Conservation (phyloP, 129 eudicot species). For the Tanacetum coccineum region DNA sequence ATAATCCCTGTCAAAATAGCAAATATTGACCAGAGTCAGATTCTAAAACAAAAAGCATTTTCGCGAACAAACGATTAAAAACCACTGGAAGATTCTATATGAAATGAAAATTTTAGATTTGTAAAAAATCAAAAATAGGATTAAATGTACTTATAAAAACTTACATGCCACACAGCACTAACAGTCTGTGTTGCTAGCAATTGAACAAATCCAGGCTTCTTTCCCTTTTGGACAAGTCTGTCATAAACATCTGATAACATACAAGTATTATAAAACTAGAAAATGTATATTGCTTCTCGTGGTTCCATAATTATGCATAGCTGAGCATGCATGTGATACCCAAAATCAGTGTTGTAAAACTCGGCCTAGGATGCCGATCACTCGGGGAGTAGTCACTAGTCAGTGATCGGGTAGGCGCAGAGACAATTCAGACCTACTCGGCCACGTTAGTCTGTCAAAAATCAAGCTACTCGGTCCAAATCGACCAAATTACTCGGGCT, state of each 20-base stretch:
- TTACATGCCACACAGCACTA: no score
- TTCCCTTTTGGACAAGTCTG: constrained; percentile 80
- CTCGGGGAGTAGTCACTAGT: no score
- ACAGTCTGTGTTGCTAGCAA: constrained; percentile 95
- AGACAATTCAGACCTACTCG: no score
- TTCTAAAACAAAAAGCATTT: neutral
- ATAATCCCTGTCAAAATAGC: constrained; percentile 57
- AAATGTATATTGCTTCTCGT: constrained; percentile 6
- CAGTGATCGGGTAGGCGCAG: no score
- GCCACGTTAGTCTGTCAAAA: no score
- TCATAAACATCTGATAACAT: constrained; percentile 78
- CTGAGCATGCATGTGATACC: neutral
- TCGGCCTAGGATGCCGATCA: no score
- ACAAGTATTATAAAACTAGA: neutral
- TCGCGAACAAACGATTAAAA: neutral
- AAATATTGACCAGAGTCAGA: constrained; percentile 14
- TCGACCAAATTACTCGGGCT: no score
- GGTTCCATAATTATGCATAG: constrained; percentile 12
- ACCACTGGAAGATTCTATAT: neutral
- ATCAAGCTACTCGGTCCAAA: no score
- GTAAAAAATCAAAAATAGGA: constrained; percentile 29
- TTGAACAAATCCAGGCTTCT: constrained; percentile 83
- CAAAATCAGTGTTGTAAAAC: no score
- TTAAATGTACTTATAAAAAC: no score
- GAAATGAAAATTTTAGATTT: neutral